phyloP scores from a whole-genome alignment of 2,329 filamentous ascomycete species.

The Beauveria scarabaeidicola region DNA sequence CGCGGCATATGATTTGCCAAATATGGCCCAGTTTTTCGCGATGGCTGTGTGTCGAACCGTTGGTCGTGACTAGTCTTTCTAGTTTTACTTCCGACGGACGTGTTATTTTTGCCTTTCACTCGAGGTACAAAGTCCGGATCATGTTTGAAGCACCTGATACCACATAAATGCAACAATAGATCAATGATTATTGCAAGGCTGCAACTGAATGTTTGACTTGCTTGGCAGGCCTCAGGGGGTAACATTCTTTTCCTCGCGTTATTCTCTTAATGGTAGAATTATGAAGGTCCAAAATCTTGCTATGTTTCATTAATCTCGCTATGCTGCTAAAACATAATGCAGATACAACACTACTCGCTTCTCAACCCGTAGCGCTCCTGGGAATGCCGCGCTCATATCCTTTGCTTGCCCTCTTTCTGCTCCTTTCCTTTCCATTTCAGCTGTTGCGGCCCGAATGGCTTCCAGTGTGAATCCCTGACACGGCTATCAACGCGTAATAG shows the following conservation, averaged over 20 bases:
- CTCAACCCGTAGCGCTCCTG: neutral
- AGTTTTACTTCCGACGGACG: neutral
- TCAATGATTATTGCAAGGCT: neutral
- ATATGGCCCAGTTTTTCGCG: neutral
- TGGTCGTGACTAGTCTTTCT: neutral
- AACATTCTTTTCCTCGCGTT: neutral
- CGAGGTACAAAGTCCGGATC: neutral
- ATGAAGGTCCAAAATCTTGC: neutral
- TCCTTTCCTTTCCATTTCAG: neutral
- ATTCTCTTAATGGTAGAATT: neutral
- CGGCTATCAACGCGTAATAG: neutral
- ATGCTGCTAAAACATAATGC: slow-evolving; percentile 7
- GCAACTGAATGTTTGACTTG: neutral
- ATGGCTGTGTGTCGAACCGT: neutral
- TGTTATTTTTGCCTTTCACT: neutral
- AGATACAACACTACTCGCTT: slow-evolving; percentile 8
- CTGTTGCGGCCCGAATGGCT: neutral
- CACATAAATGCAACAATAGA: slow-evolving; percentile 2
- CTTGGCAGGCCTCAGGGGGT: neutral
- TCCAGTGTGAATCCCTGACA: no score
- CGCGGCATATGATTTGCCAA: neutral
- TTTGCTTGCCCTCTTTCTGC: neutral
- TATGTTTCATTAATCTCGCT: slow-evolving; percentile 4
- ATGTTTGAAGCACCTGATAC: slow-evolving; percentile 2
- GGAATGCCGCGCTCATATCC: neutral